phyloP scores from a whole-genome alignment of 2,329 filamentous ascomycete species.

The Ascochyta rabiei region DNA sequence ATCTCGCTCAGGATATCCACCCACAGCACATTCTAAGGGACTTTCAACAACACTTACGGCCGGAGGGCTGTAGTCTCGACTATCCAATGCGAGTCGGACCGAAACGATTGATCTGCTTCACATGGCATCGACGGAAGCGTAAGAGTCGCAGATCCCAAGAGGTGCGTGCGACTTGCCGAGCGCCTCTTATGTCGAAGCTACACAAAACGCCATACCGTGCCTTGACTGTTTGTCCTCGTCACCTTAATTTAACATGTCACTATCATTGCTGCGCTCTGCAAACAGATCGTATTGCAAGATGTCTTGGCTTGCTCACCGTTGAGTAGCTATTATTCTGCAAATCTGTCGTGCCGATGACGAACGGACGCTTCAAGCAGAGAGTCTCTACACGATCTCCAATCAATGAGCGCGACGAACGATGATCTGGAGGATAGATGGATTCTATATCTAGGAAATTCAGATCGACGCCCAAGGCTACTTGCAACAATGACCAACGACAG shows the following conservation, averaged over 20 bases:
- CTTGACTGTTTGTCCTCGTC: neutral
- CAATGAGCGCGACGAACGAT: neutral
- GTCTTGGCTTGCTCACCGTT: neutral
- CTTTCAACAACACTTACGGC: neutral
- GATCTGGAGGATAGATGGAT: neutral
- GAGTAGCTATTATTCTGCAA: neutral
- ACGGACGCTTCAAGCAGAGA: neutral
- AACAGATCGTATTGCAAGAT: neutral
- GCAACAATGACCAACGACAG: neutral
- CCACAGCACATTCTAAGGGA: neutral
- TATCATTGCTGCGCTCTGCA: neutral
- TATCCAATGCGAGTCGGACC: constrained; percentile 38
- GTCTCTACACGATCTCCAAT: neutral
- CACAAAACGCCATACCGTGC: neutral
- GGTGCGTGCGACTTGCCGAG: neutral
- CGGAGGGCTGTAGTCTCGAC: neutral
- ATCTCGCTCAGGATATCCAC: neutral
- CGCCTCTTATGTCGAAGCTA: neutral
- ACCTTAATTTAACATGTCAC: neutral
- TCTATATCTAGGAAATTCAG: neutral
- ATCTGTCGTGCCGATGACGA: neutral
- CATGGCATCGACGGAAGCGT: constrained; percentile 2
- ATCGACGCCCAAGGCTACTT: neutral
- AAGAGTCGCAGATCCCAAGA: neutral
- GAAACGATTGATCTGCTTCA: constrained; percentile 48